Conservation (phyloP, 129 eudicot genomes). For the Oenanthe sinensis region DNA sequence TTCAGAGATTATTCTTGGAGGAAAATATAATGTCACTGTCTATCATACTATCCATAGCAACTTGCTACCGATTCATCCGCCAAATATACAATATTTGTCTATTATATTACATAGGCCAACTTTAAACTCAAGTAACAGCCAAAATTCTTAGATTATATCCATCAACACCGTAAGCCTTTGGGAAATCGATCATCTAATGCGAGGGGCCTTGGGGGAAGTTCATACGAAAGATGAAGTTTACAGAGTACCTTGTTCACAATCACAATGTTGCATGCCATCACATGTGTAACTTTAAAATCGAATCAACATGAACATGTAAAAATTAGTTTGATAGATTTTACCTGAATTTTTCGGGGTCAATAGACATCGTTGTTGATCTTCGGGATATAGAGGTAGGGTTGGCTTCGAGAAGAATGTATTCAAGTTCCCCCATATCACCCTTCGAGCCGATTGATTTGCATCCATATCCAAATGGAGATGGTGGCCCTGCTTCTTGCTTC, state of each 20-base stretch:
- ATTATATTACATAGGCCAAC: slow-evolving; percentile 1
- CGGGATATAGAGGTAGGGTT: slow-evolving; percentile 23
- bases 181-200: neutral
- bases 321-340: slow-evolving; percentile 5
- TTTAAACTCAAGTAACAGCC: neutral
- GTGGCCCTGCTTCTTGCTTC: slow-evolving; percentile 52
- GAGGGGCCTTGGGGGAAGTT: neutral
- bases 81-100: neutral
- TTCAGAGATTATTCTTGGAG: neutral
- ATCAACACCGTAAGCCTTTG: neutral
- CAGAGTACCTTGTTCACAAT: neutral
- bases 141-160: neutral
- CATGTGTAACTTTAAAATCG: neutral
- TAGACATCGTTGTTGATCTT: slow-evolving; percentile 25
- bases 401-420: slow-evolving; percentile 77
- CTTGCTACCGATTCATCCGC: slow-evolving; percentile 11
- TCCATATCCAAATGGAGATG: slow-evolving; percentile 80
- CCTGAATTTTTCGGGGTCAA: slow-evolving; percentile 68
- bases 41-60: neutral
- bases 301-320: neutral
- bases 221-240: neutral
- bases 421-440: slow-evolving; percentile 85
- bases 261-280: slow-evolving; percentile 1
- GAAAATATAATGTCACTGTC: slow-evolving; percentile 5
- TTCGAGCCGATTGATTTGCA: slow-evolving; percentile 65